Percentiles rank a stretch among this genome's conserved stretches.
These are phyloP conservation scores for Fragaria nilgerrensis DNA, from an alignment of 306 rosid genomes.

Conservation along the genomic window DNA sequence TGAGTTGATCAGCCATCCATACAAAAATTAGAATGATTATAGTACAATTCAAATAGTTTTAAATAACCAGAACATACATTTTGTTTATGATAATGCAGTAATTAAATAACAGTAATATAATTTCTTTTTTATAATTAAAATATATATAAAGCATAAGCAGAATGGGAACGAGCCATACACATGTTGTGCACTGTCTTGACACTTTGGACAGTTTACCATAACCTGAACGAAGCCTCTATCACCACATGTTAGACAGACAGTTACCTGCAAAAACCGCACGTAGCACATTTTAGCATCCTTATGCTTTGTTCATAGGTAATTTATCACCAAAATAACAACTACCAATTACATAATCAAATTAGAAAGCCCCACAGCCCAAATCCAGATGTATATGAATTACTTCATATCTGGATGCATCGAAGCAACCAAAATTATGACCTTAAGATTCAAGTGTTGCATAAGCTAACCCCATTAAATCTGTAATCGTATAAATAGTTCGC, in stretches of 20 bases:
- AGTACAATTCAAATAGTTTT: neutral
- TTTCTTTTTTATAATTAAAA: neutral
- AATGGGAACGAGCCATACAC: constrained; percentile 14
- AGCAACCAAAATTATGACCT: neutral
- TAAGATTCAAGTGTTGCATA: neutral
- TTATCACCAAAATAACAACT: neutral
- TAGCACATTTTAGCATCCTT: neutral
- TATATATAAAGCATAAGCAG: neutral
- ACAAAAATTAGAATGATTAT: neutral
- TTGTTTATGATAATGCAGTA: neutral
- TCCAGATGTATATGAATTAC: neutral
- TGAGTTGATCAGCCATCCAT: neutral
- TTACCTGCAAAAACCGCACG: constrained; percentile 11
- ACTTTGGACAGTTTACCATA: constrained; percentile 17
- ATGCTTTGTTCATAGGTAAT: neutral
- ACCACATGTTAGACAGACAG: constrained; percentile 25
- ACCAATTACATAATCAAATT: neutral
- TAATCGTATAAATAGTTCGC: neutral
- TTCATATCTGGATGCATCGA: neutral
- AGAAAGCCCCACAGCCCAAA: neutral
- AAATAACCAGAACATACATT: neutral
- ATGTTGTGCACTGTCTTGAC: constrained; percentile 20
- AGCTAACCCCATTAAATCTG: neutral
- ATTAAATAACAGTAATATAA: neutral
- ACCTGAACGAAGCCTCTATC: constrained; percentile 6